A percentile compares a stretch with the other conserved stretches of the same genome.
These are phyloP conservation scores for Kluyveromyces lactis DNA, from an alignment of 805 yeast species.

Conservation along the genomic window DNA sequence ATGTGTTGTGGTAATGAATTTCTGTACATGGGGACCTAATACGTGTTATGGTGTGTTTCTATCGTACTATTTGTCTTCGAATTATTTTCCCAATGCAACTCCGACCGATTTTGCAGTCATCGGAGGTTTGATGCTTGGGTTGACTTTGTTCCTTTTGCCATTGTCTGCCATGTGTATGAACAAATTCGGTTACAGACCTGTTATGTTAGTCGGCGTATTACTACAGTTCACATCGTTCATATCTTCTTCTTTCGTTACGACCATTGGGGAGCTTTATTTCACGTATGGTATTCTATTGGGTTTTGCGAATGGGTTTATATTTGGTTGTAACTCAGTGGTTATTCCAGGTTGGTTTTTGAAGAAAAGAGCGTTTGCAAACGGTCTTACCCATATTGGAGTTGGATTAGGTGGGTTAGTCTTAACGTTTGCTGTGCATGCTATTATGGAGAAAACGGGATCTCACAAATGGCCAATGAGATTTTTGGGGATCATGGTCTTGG, in stretches of 20 bases:
- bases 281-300: constrained; percentile 65
- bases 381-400: constrained; percentile 41
- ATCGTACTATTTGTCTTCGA: constrained; percentile 43
- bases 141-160: constrained; percentile 55
- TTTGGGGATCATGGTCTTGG: constrained; percentile 33
- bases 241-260: constrained; percentile 50
- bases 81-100: constrained; percentile 45
- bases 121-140: constrained; percentile 54
- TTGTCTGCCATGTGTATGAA: constrained; percentile 40
- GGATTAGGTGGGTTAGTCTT: constrained; percentile 44
- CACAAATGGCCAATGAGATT: constrained; percentile 42
- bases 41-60: constrained; percentile 56
- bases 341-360: constrained; percentile 67
- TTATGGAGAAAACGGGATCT: constrained; percentile 36
- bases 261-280: constrained; percentile 55
- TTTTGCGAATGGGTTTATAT: constrained; percentile 41
- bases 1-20: constrained; percentile 42
- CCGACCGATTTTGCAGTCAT: constrained; percentile 55
- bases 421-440: constrained; percentile 34
- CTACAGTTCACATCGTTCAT: constrained; percentile 47
- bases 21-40: constrained; percentile 69
- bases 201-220: constrained; percentile 42
- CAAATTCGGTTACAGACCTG: constrained; percentile 40
- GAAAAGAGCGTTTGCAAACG: constrained; percentile 48
- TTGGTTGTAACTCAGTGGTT: constrained; percentile 49